Percentiles rank a stretch among this genome's conserved stretches.
Evolutionary conservation across 148 eudicot genomes (phyloP).

Genomic region (Persicaria tinctoria): DNA sequence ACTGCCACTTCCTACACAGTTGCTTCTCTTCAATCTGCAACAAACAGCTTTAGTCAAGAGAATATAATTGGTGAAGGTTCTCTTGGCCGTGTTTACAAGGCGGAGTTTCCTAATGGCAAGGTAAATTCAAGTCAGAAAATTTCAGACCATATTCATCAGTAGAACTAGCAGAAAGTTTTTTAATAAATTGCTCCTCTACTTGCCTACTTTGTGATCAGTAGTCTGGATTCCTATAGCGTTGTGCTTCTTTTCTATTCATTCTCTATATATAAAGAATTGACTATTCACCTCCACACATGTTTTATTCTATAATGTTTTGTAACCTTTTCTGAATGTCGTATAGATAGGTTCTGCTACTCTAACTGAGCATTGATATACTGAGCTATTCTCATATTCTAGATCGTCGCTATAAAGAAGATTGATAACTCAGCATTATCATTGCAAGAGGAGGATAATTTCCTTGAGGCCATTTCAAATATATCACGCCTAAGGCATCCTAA

Average conservation of each 20-base stretch:
- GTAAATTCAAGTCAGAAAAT: slow-evolving; percentile 26
- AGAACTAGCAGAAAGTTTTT: neutral
- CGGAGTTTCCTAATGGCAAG: slow-evolving; percentile 93
- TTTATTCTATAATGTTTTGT: neutral
- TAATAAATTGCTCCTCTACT: neutral
- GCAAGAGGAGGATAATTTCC: slow-evolving; percentile 93
- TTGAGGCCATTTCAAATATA: slow-evolving; percentile 95
- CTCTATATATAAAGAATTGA: too few species aligned
- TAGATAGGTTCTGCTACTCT: neutral
- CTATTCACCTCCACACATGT: too few species aligned
- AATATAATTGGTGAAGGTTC: slow-evolving; percentile 94
- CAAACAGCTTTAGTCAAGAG: slow-evolving; percentile 95
- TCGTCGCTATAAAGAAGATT: slow-evolving; percentile 81
- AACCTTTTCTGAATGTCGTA: neutral
- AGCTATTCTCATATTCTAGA: slow-evolving; percentile 28
- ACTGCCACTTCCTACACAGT: slow-evolving; percentile 85
- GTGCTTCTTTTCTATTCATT: too few species aligned
- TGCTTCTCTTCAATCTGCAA: slow-evolving; percentile 86
- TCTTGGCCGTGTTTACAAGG: slow-evolving; percentile 95
- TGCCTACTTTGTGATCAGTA: neutral
- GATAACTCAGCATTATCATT: slow-evolving; percentile 88
- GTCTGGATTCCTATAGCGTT: too few species aligned
- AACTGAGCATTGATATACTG: neutral
- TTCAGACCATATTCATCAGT: neutral
- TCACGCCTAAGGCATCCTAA: slow-evolving; percentile 92